These are phyloP conservation scores for Kazachstania africana DNA, from an alignment of 805 yeast species.

Conservation along the genomic window DNA sequence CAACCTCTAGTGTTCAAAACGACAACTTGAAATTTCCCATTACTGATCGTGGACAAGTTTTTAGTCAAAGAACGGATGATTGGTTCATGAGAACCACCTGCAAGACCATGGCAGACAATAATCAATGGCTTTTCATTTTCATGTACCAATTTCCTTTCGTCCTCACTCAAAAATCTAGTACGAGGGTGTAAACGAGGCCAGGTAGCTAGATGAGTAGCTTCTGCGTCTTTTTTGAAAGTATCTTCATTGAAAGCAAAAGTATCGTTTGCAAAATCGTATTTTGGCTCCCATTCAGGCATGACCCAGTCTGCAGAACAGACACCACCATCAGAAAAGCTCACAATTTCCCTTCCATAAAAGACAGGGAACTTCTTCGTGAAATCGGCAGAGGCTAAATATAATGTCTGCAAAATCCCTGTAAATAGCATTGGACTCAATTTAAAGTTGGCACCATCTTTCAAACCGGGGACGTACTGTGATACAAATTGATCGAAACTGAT, in stretches of 20 bases:
- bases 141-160: conserved; percentile 30
- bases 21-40: conserved; percentile 42
- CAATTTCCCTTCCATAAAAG: conserved; percentile 63
- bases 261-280: conserved; percentile 9
- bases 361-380: conserved; percentile 42
- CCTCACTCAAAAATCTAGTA: conserved; percentile 45
- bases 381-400: conserved; percentile 48
- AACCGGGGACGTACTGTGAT: conserved; percentile 30
- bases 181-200: conserved; percentile 58
- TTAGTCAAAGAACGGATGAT: conserved; percentile 47
- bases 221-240: conserved; percentile 23
- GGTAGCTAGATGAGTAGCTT: conserved; percentile 36
- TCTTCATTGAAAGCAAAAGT: conserved; percentile 15
- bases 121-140: conserved; percentile 39
- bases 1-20: conserved; percentile 66
- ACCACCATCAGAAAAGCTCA: conserved; percentile 53
- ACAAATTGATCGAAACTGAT: conserved; percentile 16
- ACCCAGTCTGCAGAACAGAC: conserved; percentile 67
- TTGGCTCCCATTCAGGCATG: conserved; percentile 17
- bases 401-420: conserved; percentile 70
- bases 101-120: conserved; percentile 58
- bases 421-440: conserved; percentile 51
- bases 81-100: conserved; percentile 74
- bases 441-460: conserved; percentile 37
- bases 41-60: conserved; percentile 30